These are phyloP conservation scores for Kingdonia uniflora DNA, from an alignment of 164 flowering plant genomes.

Conservation along the genomic window DNA sequence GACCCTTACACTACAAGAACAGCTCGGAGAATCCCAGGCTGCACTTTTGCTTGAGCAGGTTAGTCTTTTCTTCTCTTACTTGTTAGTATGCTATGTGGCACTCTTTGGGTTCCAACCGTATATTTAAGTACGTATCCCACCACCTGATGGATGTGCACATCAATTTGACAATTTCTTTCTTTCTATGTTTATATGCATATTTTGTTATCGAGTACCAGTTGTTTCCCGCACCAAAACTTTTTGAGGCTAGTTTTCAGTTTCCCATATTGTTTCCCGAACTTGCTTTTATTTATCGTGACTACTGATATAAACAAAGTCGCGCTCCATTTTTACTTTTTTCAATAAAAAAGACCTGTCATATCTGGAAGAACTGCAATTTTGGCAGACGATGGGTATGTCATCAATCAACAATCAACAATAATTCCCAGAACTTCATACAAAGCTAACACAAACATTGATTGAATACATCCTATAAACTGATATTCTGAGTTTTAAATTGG, in stretches of 20 bases:
- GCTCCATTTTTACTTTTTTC: too few species aligned
- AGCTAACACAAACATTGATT: neutral
- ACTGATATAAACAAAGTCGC: too few species aligned
- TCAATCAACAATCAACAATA: too few species aligned
- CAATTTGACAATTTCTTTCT: neutral
- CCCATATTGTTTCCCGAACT: neutral
- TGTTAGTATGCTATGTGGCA: neutral
- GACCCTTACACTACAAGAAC: slow-evolving; percentile 74
- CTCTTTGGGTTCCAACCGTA: neutral
- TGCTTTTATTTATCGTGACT: too few species aligned
- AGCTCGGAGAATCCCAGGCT: slow-evolving; percentile 75
- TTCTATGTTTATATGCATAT: neutral
- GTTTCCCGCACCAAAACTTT: neutral
- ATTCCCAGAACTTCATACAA: neutral
- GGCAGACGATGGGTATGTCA: too few species aligned
- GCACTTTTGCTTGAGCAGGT: slow-evolving; percentile 89
- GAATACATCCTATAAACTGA: neutral
- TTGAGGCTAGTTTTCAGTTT: neutral
- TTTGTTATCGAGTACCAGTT: neutral
- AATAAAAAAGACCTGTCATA: too few species aligned
- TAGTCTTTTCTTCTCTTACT: slow-evolving; percentile 9
- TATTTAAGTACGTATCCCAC: too few species aligned
- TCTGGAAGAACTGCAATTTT: too few species aligned
- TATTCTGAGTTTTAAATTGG: neutral
- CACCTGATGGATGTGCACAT: too few species aligned